Evolutionary conservation across 1,284 basidiomycete species (phyloP).

Genomic region (Trichosporon ovoides): DNA sequence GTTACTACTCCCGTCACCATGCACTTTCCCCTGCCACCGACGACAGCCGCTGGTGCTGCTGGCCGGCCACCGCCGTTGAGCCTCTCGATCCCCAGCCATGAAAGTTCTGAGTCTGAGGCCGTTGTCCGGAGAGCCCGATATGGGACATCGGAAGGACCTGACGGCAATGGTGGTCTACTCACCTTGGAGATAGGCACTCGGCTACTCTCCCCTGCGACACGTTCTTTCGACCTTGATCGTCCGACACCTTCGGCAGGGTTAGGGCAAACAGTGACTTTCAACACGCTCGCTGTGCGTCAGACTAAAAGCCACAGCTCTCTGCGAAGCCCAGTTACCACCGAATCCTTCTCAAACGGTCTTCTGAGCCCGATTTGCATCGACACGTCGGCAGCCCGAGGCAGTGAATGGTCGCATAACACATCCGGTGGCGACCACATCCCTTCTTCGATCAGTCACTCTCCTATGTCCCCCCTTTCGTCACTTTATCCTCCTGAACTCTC

Average conservation of each 20-base stretch:
- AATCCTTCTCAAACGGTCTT: background rate
- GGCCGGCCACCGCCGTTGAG: background rate
- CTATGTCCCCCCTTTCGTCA: background rate
- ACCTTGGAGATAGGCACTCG: slow-evolving; percentile 1
- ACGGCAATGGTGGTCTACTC: background rate
- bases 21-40: background rate
- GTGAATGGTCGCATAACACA: background rate
- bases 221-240: background rate
- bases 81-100: background rate
- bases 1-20: background rate
- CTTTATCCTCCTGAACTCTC: background rate
- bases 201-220: background rate
- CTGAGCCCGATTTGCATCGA: background rate
- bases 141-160: background rate
- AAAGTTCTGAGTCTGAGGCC: background rate
- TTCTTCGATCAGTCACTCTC: background rate
- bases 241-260: background rate
- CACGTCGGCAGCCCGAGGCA: background rate
- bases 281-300: background rate
- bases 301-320: background rate
- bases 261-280: background rate
- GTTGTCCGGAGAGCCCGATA: background rate
- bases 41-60: background rate
- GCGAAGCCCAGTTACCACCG: background rate
- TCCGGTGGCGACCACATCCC: background rate